Base-by-base conservation (phyloP, 148 eudicot genomes). In the Tetragonia tetragonoides region DNA sequence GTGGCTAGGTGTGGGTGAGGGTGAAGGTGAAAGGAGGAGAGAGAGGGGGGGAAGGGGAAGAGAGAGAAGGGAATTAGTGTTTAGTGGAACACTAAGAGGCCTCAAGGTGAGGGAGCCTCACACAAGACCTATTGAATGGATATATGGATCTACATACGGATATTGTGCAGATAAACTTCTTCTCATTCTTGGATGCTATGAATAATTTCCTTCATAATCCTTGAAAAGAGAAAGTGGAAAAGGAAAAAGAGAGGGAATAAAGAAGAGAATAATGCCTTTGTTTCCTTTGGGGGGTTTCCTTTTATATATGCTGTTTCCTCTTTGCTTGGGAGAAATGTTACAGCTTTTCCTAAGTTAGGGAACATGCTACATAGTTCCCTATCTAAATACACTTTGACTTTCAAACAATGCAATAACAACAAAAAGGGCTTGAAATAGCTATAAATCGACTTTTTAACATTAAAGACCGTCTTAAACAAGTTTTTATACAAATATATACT, bases 241-340 rank as follows among this genome's bases (percentile, higher is more conserved):
- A 16, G 75, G 74, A 75, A 69, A 74, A 80, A 80, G 64, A 17
- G 64, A 60, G 64, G 28, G 64, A 60, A 60, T 60, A 60, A 60
- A 60, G 64, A 39, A 70, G 66, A 62, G 83, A 81, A 81, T 81
- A 81, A 76, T 64, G 66, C 16, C 75, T 70, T 81, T 76, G 80
- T 76, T 81, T 81, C 77, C 68, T 28, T 53, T 54, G 49, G 11
- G 67, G 76, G 77, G 40, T 57, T 81, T 76, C 17, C 79, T 81
- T 59, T 65, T 14, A 28, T 21, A n/a, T 66, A 49, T 17, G 37
- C 62, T 23, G 41, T 69, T 75, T 81, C 75, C 70, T 51, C n/a
- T 70, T 47, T 66, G 47, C 47, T 46, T 41, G 73, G 59, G 56
- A 28, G 21, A 47, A 20, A 38, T 49, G 24, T 21, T 79, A 15